A percentile compares a stretch with the other conserved stretches of the same genome.
phyloP scores from a whole-genome alignment of 2,329 filamentous ascomycete species.

The Colletotrichum sp. region DNA sequence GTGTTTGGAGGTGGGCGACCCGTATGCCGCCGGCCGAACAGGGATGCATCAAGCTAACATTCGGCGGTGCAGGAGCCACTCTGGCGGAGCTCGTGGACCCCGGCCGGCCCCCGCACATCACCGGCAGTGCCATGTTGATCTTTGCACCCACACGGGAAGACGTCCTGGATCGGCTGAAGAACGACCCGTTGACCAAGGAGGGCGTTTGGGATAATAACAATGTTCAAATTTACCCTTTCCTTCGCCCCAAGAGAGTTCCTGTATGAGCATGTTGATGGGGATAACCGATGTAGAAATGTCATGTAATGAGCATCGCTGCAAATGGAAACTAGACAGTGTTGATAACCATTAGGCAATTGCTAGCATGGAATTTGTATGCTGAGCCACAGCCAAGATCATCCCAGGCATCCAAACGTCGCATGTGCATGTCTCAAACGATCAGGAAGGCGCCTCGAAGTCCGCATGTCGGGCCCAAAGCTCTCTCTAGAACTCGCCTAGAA shows the following conservation, averaged over 20 bases:
- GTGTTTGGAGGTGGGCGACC: not conserved
- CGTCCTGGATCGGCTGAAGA: not conserved
- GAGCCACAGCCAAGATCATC: not conserved
- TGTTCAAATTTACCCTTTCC: not conserved
- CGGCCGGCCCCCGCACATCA: not conserved
- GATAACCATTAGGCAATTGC: not conserved
- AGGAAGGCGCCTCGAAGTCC: not conserved
- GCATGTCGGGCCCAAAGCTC: not conserved
- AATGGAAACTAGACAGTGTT: not conserved
- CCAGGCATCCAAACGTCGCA: not conserved
- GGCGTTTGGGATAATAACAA: not conserved
- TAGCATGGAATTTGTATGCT: not conserved
- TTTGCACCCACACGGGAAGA: not conserved
- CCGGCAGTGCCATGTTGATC: not conserved
- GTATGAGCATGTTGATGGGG: not conserved
- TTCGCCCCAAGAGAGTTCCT: not conserved
- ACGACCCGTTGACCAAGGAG: not conserved
- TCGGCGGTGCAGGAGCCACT: not conserved
- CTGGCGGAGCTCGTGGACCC: not conserved
- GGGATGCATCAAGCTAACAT: not conserved
- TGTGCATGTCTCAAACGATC: not conserved
- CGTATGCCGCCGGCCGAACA: not conserved
- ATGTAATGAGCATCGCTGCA: not conserved
- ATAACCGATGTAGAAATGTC: not conserved
- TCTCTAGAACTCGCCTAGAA: not conserved